phyloP scores from a whole-genome alignment of 331 rosid species.

The Saraca asoca region DNA sequence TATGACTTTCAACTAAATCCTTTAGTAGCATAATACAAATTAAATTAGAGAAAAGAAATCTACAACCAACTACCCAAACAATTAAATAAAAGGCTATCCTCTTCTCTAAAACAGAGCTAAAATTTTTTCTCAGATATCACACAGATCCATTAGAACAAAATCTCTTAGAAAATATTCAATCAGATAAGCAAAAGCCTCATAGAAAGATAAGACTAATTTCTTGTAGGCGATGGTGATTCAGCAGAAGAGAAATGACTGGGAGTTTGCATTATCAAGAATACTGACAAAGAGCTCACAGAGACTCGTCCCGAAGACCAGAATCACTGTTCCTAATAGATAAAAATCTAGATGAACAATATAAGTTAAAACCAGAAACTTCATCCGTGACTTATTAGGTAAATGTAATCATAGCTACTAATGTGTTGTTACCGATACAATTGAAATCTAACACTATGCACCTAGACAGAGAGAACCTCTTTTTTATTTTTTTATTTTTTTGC shows the following conservation, averaged over 20 bases:
- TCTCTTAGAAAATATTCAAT: background rate
- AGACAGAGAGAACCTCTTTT: constrained; percentile 31
- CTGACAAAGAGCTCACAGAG: constrained; percentile 93
- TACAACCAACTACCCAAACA: no score
- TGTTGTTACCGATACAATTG: constrained; percentile 36
- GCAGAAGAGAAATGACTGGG: constrained; percentile 46
- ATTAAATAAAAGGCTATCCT: no score
- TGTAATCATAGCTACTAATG: constrained; percentile 31
- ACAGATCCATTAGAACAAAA: no score
- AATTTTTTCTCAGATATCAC: no score
- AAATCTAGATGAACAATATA: constrained; percentile 60
- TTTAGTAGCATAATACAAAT: no score
- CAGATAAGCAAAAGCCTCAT: background rate
- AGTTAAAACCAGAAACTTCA: constrained; percentile 30
- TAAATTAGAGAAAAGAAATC: no score
- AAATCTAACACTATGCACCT: constrained; percentile 31
- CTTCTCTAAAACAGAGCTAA: no score
- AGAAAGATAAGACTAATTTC: constrained; percentile 9
- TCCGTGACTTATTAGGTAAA: background rate
- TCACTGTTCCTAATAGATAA: constrained; percentile 94
- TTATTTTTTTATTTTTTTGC: no score
- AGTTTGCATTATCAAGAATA: constrained; percentile 61
- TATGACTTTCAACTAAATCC: no score
- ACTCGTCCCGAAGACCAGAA: constrained; percentile 97
- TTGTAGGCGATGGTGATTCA: background rate